These are phyloP conservation scores for Fragilaria radians DNA, from an alignment of 108 stramenopile genomes.

Conservation along the genomic window DNA sequence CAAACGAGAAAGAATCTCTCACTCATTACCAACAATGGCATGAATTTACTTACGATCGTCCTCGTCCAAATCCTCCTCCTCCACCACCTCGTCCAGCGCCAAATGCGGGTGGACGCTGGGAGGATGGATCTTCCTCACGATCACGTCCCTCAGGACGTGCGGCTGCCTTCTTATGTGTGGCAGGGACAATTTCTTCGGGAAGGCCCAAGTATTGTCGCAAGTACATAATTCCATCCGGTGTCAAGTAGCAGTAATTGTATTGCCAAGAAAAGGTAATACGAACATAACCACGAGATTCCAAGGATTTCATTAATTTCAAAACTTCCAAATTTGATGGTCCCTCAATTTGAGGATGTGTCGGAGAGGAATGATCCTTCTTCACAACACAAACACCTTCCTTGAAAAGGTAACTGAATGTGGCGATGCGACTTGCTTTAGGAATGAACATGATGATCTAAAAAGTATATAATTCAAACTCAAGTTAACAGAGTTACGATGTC, in stretches of 20 bases:
- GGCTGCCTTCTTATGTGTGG: conserved; percentile 90
- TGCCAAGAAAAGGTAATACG: conserved; percentile 96
- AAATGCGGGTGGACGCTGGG: conserved; percentile 70
- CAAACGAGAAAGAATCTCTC: no score
- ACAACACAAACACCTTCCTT: conserved; percentile 95
- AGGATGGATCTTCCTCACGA: conserved; percentile 73
- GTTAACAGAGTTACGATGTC: conserved; percentile 26
- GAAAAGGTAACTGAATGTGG: conserved; percentile 97
- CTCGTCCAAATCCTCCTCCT: conserved; percentile 61
- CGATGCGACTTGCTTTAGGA: conserved; percentile 95
- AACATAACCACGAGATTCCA: conserved; percentile 80
- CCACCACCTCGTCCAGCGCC: conserved; percentile 66
- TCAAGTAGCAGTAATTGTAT: conserved; percentile 97
- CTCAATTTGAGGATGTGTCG: conserved; percentile 87
- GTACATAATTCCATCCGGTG: conserved; percentile 95
- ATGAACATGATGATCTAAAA: conserved; percentile 78
- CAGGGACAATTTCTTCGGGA: conserved; percentile 94
- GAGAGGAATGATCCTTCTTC: conserved; percentile 93
- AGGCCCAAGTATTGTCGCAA: conserved; percentile 88
- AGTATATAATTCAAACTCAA: conserved; percentile 1
- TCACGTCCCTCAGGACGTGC: conserved; percentile 89
- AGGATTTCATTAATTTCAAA: conserved; percentile 91
- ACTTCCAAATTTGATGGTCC: conserved; percentile 92
- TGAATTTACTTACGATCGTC: no score
- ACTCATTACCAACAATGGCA: no score